Evolutionary conservation across 2,329 filamentous ascomycete species (phyloP).

Genomic region (Colletotrichum chrysophilum): DNA sequence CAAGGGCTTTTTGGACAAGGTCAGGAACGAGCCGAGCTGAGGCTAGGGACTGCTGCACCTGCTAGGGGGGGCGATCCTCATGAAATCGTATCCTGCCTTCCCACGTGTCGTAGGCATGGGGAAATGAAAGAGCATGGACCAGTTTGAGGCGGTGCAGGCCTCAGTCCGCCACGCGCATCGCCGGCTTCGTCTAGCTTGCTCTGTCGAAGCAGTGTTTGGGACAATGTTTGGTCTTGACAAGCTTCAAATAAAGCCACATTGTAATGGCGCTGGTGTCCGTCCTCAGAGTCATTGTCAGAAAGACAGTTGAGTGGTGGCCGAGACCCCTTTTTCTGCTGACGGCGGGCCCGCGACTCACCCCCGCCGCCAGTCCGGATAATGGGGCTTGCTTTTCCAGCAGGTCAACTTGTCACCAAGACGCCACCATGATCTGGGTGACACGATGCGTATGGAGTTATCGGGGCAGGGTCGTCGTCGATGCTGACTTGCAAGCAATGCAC

Average conservation of each 20-base stretch:
- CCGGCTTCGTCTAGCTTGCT: background rate
- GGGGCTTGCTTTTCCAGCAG: background rate
- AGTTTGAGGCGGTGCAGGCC: conserved; percentile 9
- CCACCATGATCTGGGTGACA: background rate
- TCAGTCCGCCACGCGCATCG: background rate
- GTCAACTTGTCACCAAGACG: background rate
- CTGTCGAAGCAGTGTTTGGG: background rate
- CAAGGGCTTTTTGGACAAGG: conserved; percentile 14
- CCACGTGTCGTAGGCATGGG: conserved; percentile 20
- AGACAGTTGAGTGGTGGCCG: background rate
- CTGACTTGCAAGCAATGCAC: background rate
- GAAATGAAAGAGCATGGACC: conserved; percentile 19
- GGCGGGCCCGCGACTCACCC: background rate
- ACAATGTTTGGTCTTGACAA: background rate
- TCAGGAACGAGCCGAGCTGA: conserved; percentile 14
- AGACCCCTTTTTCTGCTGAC: conserved; percentile 6
- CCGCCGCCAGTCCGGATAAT: background rate
- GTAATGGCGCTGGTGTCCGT: background rate
- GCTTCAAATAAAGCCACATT: conserved; percentile 1
- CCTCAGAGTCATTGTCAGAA: background rate
- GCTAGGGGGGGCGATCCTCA: conserved; percentile 14
- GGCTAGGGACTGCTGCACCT: conserved; percentile 2
- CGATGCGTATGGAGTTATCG: background rate
- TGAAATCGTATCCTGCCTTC: conserved; percentile 14
- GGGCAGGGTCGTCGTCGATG: background rate